phyloP scores from a whole-genome alignment of 345 rosid species.

The Cochlearia excelsa region DNA sequence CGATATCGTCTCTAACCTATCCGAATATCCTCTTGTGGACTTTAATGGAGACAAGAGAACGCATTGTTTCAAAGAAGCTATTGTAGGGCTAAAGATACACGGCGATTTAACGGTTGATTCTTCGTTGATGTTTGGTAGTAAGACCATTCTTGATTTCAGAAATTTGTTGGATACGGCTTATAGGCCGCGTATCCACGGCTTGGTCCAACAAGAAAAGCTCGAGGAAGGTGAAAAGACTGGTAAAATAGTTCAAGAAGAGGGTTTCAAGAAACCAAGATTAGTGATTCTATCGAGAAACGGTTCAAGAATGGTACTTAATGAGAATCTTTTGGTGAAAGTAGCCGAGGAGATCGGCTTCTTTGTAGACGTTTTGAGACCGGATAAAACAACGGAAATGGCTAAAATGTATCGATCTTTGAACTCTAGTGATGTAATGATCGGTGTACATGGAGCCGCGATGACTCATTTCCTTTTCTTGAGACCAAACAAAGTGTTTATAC shows the following conservation, averaged over 20 bases:
- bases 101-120: slow-evolving; percentile 59
- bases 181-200: slow-evolving; percentile 49
- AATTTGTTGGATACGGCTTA: slow-evolving; percentile 57
- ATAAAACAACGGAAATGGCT: slow-evolving; percentile 55
- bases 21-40: slow-evolving; percentile 53
- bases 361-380: slow-evolving; percentile 60
- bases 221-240: slow-evolving; percentile 10
- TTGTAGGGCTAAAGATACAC: slow-evolving; percentile 65
- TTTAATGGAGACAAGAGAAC: slow-evolving; percentile 53
- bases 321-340: slow-evolving; percentile 46
- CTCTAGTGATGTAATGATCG: slow-evolving; percentile 68
- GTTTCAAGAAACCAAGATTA: slow-evolving; percentile 49
- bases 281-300: slow-evolving; percentile 57
- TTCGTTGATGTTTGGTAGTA: slow-evolving; percentile 45
- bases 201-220: slow-evolving; percentile 42
- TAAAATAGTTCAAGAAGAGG: neutral
- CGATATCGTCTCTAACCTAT: slow-evolving; percentile 51
- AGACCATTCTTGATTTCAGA: slow-evolving; percentile 55
- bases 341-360: slow-evolving; percentile 56
- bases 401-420: slow-evolving; percentile 55
- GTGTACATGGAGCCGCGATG: slow-evolving; percentile 91
- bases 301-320: slow-evolving; percentile 57
- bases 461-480: slow-evolving; percentile 76
- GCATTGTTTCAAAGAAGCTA: slow-evolving; percentile 74
- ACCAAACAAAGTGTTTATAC: slow-evolving; percentile 63